Evolutionary conservation across 805 yeast species (phyloP).

Genomic region (Metschnikowia peoriensis): DNA sequence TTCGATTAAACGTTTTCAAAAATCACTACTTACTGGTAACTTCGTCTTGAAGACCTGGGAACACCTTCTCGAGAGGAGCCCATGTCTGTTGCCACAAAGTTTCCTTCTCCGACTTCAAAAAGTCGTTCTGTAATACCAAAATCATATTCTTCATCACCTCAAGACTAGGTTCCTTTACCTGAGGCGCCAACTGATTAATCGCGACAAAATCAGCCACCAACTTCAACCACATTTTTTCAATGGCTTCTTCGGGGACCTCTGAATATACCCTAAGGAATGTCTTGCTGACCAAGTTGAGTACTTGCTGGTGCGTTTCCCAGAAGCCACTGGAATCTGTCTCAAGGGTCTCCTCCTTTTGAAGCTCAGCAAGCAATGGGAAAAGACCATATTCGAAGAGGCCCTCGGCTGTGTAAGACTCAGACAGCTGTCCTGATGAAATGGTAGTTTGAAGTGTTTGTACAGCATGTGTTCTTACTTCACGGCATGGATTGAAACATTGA

Average conservation of each 20-base stretch:
- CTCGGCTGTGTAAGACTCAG: conserved; percentile 43
- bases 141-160: conserved; percentile 44
- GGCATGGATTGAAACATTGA: conserved; percentile 86
- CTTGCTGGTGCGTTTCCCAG: conserved; percentile 63
- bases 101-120: conserved; percentile 21
- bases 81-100: conserved; percentile 35
- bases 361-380: conserved; percentile 66
- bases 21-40: conserved; percentile 2
- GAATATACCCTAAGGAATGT: conserved; percentile 29
- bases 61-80: conserved; percentile 28
- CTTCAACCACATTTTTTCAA: conserved; percentile 33
- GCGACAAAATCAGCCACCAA: conserved; percentile 32
- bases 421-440: conserved; percentile 40
- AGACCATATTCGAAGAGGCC: conserved; percentile 71
- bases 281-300: conserved; percentile 66
- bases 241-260: conserved; percentile 23
- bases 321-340: conserved; percentile 62
- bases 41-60: conserved; percentile 26
- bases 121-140: conserved; percentile 33
- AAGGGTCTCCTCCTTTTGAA: conserved; percentile 60
- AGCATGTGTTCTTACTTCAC: conserved; percentile 69
- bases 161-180: conserved; percentile 31
- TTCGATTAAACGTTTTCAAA: neutral
- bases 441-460: conserved; percentile 56
- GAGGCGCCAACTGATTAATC: conserved; percentile 24